These are phyloP conservation scores for Naganishia albida DNA, from an alignment of 1,284 basidiomycete genomes.

Conservation along the genomic window DNA sequence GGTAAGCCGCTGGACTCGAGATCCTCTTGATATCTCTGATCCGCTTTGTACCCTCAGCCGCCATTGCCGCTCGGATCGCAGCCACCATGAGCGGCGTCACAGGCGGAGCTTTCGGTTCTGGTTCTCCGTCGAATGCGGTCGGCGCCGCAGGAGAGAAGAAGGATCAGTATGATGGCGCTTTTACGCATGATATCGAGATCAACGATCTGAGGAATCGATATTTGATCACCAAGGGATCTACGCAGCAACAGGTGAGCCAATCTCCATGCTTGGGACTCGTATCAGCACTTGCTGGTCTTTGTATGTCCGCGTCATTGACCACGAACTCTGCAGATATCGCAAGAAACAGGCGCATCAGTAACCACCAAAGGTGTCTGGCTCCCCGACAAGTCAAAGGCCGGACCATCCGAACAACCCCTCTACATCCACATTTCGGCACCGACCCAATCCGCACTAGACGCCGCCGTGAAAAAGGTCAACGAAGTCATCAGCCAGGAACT, in stretches of 20 bases:
- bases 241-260: slow-evolving; percentile 77
- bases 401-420: slow-evolving; percentile 87
- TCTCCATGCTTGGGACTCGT: too few relatives aligned
- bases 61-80: slow-evolving; percentile 86
- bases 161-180: slow-evolving; percentile 78
- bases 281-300: too few relatives aligned
- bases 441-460: slow-evolving; percentile 74
- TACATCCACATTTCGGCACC: slow-evolving; percentile 91
- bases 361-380: slow-evolving; percentile 93
- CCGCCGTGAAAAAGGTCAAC: slow-evolving; percentile 77
- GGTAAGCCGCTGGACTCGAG: slow-evolving; percentile 56
- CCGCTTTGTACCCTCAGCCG: slow-evolving; percentile 58
- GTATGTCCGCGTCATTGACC: too few relatives aligned
- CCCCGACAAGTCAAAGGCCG: slow-evolving; percentile 83
- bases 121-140: slow-evolving; percentile 27
- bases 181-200: slow-evolving; percentile 90
- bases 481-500: slow-evolving; percentile 83
- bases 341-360: slow-evolving; percentile 85
- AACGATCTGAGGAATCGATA: slow-evolving; percentile 96
- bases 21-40: too few relatives aligned
- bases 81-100: slow-evolving; percentile 60
- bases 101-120: slow-evolving; percentile 5
- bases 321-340: slow-evolving; percentile 65
- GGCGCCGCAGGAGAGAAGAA: slow-evolving; percentile 57
- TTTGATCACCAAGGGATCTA: slow-evolving; percentile 88